These are phyloP conservation scores for Zasmidium citrigriseum DNA, from an alignment of 2,329 filamentous ascomycete genomes.

Conservation along the genomic window DNA sequence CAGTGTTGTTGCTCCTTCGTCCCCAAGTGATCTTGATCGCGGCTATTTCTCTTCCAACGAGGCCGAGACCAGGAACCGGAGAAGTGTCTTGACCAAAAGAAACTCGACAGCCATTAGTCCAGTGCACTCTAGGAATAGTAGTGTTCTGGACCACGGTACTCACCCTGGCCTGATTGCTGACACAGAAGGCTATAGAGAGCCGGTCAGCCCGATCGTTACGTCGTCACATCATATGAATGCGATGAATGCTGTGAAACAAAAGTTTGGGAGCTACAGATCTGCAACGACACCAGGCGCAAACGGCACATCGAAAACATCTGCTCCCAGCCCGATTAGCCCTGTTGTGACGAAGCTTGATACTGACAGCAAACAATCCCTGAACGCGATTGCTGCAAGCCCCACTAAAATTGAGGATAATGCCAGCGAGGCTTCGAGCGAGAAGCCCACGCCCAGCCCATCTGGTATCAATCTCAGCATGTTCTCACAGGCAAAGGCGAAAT, in stretches of 20 bases:
- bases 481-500: slow-evolving; percentile 43
- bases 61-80: slow-evolving; percentile 53
- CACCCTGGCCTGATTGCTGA: slow-evolving; percentile 5
- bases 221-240: slow-evolving; percentile 21
- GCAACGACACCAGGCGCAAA: slow-evolving; percentile 27
- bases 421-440: slow-evolving; percentile 49
- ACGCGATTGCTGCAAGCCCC: slow-evolving; percentile 22
- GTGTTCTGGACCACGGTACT: slow-evolving; percentile 38
- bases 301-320: slow-evolving; percentile 40
- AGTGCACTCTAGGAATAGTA: slow-evolving; percentile 64
- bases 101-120: slow-evolving; percentile 38
- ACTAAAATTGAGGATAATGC: slow-evolving; percentile 31
- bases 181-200: slow-evolving; percentile 8
- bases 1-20: slow-evolving; percentile 32
- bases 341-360: slow-evolving; percentile 60
- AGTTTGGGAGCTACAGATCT: slow-evolving; percentile 28
- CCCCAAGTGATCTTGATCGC: slow-evolving; percentile 68
- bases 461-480: slow-evolving; percentile 38
- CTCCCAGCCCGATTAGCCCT: slow-evolving; percentile 49
- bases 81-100: slow-evolving; percentile 73
- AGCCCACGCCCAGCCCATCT: slow-evolving; percentile 27
- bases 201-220: slow-evolving; percentile 19
- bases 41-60: slow-evolving; percentile 95
- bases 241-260: slow-evolving; percentile 26
- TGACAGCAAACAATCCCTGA: slow-evolving; percentile 36